A percentile compares a stretch with the other conserved stretches of the same genome.
Conservation (phyloP, 768 basidiomycete genomes). For the Tulasnella sp. region DNA sequence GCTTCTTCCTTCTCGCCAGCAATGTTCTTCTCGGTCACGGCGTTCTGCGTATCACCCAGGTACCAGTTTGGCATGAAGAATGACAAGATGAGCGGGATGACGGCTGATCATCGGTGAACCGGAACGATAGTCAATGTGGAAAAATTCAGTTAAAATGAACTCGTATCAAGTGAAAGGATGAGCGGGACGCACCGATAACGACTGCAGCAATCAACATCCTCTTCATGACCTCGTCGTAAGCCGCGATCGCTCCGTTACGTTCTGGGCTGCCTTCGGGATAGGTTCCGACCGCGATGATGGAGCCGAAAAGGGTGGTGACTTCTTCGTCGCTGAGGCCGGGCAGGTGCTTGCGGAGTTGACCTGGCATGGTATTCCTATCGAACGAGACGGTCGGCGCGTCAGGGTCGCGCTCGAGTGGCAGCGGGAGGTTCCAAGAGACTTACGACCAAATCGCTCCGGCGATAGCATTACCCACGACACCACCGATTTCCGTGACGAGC, state of each 20-base stretch:
- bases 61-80: constrained; percentile 67
- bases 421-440: no score
- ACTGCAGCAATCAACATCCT: neutral
- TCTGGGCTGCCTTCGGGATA: constrained; percentile 55
- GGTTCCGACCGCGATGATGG: constrained; percentile 55
- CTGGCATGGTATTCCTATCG: constrained; percentile 65
- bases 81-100: constrained; percentile 62
- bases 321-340: constrained; percentile 53
- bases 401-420: no score
- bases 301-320: constrained; percentile 56
- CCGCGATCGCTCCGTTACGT: constrained; percentile 65
- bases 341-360: constrained; percentile 58
- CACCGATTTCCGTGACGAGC: constrained; percentile 71
- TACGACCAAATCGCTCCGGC: constrained; percentile 45
- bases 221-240: constrained; percentile 36
- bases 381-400: neutral
- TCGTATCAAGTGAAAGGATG: constrained; percentile 53
- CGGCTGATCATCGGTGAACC: constrained; percentile 44
- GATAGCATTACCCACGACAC: constrained; percentile 63
- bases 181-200: neutral
- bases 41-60: constrained; percentile 72
- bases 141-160: constrained; percentile 53
- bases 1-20: neutral
- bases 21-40: constrained; percentile 44
- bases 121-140: constrained; percentile 52